Evolutionary conservation across 2,329 filamentous ascomycete genomes (phyloP), one percentile per base, ranked within the genome.

Genomic region (Trichophyton verrucosum): DNA sequence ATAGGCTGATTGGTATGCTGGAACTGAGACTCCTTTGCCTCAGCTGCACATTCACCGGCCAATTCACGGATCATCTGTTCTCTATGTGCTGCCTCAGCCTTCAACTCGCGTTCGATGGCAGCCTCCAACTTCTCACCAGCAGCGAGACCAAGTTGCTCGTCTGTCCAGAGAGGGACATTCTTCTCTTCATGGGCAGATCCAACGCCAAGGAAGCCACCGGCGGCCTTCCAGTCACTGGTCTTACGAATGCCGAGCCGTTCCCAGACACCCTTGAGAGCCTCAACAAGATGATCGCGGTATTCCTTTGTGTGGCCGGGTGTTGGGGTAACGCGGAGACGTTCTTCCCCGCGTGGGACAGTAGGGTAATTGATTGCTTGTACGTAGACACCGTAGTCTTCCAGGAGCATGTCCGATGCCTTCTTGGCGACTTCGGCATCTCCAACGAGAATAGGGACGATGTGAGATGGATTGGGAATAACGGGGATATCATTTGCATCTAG

Each of bases 351-450:
- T 1, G 94, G 94, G 2, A 99, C 94, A 58, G 94, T 99, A 1
- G 94, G 94, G 76, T 97, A 97, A 78, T 99, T 99, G 82, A 99
- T 97, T 60, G 90, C 91, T 77, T 99, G 94, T 27, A 99, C 94
- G 72, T 99, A 99, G 72, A 99, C 96, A 64, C 86, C 84, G 78
- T 96, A 88, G 66, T 95, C 87, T 66, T 88, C 85, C 13, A 99
- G 82, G 22, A 99, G 84, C 78, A 95, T 85, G 72, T 99, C 94
- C 24, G 89, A 95, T 6, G 94, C 94, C 68, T 86, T 81, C 80
- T 94, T 96, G 62, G 94, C 94, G 46, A 95, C 78, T 75, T 94
- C 91, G 55, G 94, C 94, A 70, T 95, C 94, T 62, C 94, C 94
- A 57, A 99, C 92, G 11, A 99, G 82, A 60, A 97, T 83, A 3